These are phyloP conservation scores for Dichomitus squalens DNA, from an alignment of 1,284 basidiomycete species.

Conservation along the genomic window DNA sequence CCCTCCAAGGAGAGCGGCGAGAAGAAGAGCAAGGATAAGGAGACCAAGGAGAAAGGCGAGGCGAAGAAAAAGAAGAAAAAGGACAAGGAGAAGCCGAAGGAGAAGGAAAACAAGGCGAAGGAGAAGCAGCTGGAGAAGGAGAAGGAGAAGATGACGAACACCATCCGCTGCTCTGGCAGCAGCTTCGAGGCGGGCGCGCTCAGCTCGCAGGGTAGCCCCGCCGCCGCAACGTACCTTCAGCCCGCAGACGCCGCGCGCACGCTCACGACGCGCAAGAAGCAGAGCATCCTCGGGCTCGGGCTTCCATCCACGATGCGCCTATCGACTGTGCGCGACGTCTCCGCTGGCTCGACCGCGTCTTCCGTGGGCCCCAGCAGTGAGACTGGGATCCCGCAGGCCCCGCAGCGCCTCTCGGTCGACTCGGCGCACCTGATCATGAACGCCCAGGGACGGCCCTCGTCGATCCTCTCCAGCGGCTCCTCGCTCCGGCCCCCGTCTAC, in stretches of 20 bases:
- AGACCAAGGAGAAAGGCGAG: slow-evolving; percentile 34
- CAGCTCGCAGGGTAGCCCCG: slow-evolving; percentile 40
- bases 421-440: slow-evolving; percentile 37
- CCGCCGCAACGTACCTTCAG: slow-evolving; percentile 20
- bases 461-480: slow-evolving; percentile 51
- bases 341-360: slow-evolving; percentile 33
- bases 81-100: slow-evolving; percentile 34
- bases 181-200: slow-evolving; percentile 66
- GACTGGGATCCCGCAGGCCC: slow-evolving; percentile 18
- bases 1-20: too few species aligned
- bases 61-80: slow-evolving; percentile 34
- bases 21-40: slow-evolving; percentile 30
- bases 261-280: slow-evolving; percentile 53
- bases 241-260: slow-evolving; percentile 27
- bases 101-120: slow-evolving; percentile 35
- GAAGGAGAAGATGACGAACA: slow-evolving; percentile 38
- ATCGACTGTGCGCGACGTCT: slow-evolving; percentile 43
- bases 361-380: neutral
- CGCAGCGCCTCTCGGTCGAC: slow-evolving; percentile 49
- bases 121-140: too few species aligned
- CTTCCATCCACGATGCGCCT: slow-evolving; percentile 50
- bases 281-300: slow-evolving; percentile 54
- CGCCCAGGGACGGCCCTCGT: slow-evolving; percentile 41
- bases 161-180: slow-evolving; percentile 50
- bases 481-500: slow-evolving; percentile 62